phyloP scores from a whole-genome alignment of 2,329 filamentous ascomycete species.

The Juglanconis oblonga region DNA sequence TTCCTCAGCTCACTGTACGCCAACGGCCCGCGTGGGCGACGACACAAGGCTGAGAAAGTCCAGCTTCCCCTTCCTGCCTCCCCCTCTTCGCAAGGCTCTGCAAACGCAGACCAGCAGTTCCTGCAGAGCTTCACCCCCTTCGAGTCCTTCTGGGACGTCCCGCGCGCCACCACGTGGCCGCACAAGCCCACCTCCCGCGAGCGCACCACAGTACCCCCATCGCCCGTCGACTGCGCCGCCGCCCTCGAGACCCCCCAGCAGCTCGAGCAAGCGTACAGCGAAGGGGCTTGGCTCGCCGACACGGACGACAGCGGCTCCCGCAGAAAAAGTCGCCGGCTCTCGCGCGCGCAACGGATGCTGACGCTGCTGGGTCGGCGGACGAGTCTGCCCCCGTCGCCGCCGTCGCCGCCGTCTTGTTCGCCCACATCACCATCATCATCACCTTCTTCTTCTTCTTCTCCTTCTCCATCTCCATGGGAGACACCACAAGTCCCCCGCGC shows the following conservation, averaged over 20 bases:
- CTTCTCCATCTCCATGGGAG: too few relatives aligned
- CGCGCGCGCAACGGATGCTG: not conserved
- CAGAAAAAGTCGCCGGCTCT: not conserved
- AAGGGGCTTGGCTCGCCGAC: slow-evolving; percentile 5
- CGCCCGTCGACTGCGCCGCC: not conserved
- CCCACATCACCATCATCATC: too few relatives aligned
- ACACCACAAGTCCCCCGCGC: too few relatives aligned
- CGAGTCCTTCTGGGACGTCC: not conserved
- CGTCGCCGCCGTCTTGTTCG: not conserved
- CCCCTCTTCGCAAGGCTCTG: too few relatives aligned
- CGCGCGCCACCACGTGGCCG: too few relatives aligned
- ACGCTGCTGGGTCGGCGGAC: slow-evolving; percentile 1
- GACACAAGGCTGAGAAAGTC: not conserved
- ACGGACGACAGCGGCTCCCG: too few relatives aligned
- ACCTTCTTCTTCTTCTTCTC: too few relatives aligned
- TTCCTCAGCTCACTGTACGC: not conserved
- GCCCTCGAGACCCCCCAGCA: not conserved
- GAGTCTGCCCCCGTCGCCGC: not conserved
- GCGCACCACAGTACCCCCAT: too few relatives aligned
- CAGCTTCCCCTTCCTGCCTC: not conserved
- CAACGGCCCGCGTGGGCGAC: not conserved
- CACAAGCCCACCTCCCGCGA: too few relatives aligned
- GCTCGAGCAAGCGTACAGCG: slow-evolving; percentile 9
- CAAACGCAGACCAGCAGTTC: too few relatives aligned
- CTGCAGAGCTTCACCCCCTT: not conserved